Evolutionary conservation across 805 yeast species (phyloP).

Genomic region (Starmerella stigmatis): DNA sequence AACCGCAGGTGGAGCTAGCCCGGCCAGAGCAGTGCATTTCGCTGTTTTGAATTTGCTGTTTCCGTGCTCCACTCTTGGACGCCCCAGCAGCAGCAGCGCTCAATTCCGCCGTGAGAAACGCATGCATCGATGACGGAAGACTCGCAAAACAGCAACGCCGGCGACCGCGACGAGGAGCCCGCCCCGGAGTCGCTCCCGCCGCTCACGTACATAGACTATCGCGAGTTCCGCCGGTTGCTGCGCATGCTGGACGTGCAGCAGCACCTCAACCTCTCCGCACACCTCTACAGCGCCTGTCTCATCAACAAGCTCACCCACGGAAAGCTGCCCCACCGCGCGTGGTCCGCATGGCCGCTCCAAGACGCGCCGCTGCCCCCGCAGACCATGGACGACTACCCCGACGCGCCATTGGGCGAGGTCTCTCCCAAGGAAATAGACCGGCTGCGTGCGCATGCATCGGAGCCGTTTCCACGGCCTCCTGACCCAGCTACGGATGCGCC

Average conservation of each 20-base stretch:
- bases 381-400: slow-evolving; percentile 15
- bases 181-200: neutral
- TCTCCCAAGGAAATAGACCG: neutral
- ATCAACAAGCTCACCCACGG: slow-evolving; percentile 31
- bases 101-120: neutral
- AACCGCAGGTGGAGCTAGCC: too few relatives aligned
- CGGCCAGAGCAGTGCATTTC: too few relatives aligned
- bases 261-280: slow-evolving; percentile 46
- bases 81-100: too few relatives aligned
- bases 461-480: slow-evolving; percentile 2
- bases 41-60: too few relatives aligned
- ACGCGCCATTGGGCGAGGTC: slow-evolving; percentile 8
- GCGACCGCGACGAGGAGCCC: too few relatives aligned
- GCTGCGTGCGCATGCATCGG: neutral
- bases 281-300: slow-evolving; percentile 50
- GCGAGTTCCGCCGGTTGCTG: slow-evolving; percentile 8
- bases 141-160: neutral
- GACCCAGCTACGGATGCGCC: slow-evolving; percentile 4
- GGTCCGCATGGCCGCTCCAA: slow-evolving; percentile 56
- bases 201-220: slow-evolving; percentile 1
- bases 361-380: slow-evolving; percentile 22
- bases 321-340: slow-evolving; percentile 33
- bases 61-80: too few relatives aligned
- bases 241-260: slow-evolving; percentile 23
- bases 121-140: neutral